A percentile compares a stretch with the other conserved stretches of the same genome.
These are phyloP conservation scores for Spirogloea muscicola DNA, from an alignment of 139 green algal species.

Conservation along the genomic window DNA sequence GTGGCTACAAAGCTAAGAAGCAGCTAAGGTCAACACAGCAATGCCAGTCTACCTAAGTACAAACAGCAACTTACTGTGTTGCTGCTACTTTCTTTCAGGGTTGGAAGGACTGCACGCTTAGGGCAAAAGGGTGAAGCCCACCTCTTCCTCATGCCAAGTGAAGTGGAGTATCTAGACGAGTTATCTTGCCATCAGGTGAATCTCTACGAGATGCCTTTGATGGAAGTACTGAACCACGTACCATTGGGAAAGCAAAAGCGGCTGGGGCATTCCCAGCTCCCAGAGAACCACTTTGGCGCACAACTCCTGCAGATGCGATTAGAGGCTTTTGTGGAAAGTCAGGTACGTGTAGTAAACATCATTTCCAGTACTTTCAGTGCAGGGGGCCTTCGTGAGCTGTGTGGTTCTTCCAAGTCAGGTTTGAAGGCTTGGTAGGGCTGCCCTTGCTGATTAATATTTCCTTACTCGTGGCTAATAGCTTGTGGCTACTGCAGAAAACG, in stretches of 20 bases:
- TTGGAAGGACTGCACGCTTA: conserved; percentile 84
- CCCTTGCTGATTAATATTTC: no score
- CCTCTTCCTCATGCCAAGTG: conserved; percentile 79
- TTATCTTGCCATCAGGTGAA: conserved; percentile 53
- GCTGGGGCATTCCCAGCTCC: conserved; percentile 13
- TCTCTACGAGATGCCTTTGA: neutral
- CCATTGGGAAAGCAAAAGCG: conserved; percentile 1
- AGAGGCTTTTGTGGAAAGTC: conserved; percentile 1
- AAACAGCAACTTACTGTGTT: no score
- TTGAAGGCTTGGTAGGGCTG: no score
- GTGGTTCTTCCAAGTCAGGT: no score
- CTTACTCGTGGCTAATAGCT: no score
- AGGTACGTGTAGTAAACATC: no score
- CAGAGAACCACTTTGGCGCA: conserved; percentile 16
- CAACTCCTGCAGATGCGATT: neutral
- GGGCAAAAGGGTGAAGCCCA: conserved; percentile 75
- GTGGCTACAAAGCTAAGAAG: no score
- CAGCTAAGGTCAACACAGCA: no score
- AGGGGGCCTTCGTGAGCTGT: no score
- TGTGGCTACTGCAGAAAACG: no score
- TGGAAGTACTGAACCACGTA: conserved; percentile 9
- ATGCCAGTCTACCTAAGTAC: no score
- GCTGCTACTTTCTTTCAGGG: conserved; percentile 47
- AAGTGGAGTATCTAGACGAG: conserved; percentile 72
- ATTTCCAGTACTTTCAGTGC: no score